These are phyloP conservation scores for Eremochloa ophiuroides DNA, from an alignment of 176 grass and related monocot species.

Conservation along the genomic window DNA sequence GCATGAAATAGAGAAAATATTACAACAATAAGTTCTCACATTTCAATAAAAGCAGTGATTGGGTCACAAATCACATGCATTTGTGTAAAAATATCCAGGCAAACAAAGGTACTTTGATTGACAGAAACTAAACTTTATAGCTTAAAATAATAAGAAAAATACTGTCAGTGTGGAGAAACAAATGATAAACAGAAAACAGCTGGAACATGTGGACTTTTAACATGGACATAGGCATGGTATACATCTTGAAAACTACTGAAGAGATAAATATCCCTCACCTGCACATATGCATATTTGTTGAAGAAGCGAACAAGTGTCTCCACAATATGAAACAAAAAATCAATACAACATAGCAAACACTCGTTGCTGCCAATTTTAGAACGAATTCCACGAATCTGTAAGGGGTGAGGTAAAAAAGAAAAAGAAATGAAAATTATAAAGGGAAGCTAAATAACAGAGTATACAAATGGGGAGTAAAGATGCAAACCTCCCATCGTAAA, in stretches of 20 bases:
- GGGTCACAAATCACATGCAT: not conserved
- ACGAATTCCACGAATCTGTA: slow-evolving; percentile 86
- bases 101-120: not conserved
- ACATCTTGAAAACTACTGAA: slow-evolving; percentile 1
- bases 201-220: not conserved
- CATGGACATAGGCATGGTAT: not conserved
- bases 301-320: slow-evolving; percentile 97
- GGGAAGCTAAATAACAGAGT: not conserved
- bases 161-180: not conserved
- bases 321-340: slow-evolving; percentile 97
- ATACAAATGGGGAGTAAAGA: slow-evolving; percentile 10
- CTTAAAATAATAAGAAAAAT: slow-evolving; percentile 1
- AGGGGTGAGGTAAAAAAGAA: not conserved
- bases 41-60: not conserved
- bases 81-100: not conserved
- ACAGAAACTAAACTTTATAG: not conserved
- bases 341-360: slow-evolving; percentile 93
- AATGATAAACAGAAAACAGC: slow-evolving; percentile 23
- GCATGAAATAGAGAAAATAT: not conserved
- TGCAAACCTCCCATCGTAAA: slow-evolving; percentile 84
- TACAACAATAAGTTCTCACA: not conserved
- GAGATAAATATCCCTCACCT: slow-evolving; percentile 47
- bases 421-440: not conserved
- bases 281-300: slow-evolving; percentile 99
- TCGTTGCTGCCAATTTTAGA: slow-evolving; percentile 96